phyloP scores from a whole-genome alignment of 2,329 filamentous ascomycete genomes.

The Ophiosphaerella korrae region DNA sequence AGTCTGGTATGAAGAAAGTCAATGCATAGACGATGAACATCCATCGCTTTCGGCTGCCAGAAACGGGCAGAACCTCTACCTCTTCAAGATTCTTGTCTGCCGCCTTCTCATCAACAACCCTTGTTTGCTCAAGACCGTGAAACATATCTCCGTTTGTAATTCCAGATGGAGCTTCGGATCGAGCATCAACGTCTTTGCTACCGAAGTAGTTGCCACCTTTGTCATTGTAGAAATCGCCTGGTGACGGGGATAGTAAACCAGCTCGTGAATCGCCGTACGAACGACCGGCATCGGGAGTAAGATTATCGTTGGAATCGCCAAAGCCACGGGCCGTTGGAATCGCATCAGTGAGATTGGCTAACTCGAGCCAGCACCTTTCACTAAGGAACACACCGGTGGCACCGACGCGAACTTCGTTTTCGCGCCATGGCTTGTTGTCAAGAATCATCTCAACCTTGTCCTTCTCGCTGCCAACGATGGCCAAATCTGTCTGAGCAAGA shows the following conservation, averaged over 20 bases:
- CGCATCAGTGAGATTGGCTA: conserved; percentile 70
- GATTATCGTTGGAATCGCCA: conserved; percentile 53
- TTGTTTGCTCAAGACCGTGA: conserved; percentile 89
- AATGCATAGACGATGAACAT: conserved; percentile 80
- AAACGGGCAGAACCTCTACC: conserved; percentile 82
- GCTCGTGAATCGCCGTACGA: conserved; percentile 65
- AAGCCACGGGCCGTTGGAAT: conserved; percentile 54
- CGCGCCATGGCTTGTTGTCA: conserved; percentile 89
- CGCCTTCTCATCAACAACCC: conserved; percentile 93
- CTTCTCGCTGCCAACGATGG: conserved; percentile 87
- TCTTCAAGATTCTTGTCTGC: conserved; percentile 90
- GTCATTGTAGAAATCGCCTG: conserved; percentile 72
- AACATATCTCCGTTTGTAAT: conserved; percentile 95
- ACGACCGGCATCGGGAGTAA: conserved; percentile 58
- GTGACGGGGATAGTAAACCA: conserved; percentile 59
- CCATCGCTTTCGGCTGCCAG: conserved; percentile 86
- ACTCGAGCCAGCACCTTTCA: conserved; percentile 92
- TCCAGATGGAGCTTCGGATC: conserved; percentile 93
- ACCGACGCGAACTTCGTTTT: conserved; percentile 87
- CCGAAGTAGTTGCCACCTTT: conserved; percentile 84
- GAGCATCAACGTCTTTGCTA: conserved; percentile 76
- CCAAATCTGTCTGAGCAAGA: conserved; percentile 79
- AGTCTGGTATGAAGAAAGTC: conserved; percentile 88
- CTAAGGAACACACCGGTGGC: conserved; percentile 95
- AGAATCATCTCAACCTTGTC: conserved; percentile 92